Evolutionary conservation across 192 early-diverging fungal species (phyloP), one percentile per base, ranked within the genome.

Genomic region (Gigaspora rosea): DNA sequence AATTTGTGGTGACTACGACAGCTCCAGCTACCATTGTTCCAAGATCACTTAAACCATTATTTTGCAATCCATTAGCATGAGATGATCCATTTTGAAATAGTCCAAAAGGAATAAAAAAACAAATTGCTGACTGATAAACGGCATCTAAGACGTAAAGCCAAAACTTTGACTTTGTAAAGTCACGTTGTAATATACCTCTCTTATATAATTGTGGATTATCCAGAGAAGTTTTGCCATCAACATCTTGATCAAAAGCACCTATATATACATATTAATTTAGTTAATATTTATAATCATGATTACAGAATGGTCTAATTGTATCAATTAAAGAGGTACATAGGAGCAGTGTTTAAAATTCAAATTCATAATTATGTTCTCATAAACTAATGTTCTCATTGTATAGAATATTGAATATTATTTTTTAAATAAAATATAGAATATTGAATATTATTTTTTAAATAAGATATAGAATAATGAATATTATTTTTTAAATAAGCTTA

Each of bases 211-310:
- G 91, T 20, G 96, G 95, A 69, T 90, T 86, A 5, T 87, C 82
- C 47, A 94, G 84, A 18, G 90, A 89, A 7, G 86, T 86, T 36
- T 90, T 81, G 0, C 89, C 88, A 22, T 86, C 83, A 20, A 97
- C 80, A 80, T 97, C 95, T 83, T 93, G 92, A 82, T 97, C 94
- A 81, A 95, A 94, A 2, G 93, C 88, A 57, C 94, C 91, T 83
- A 75, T 78, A 65, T 10, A 15, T 16, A 33, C 2, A 27, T 16
- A 59, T 41, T 41, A 41, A 7, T 77, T 22, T 76, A 5, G 27
- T 47, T 11, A 73, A 77, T 41, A 54, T 69, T n/a, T 36, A 36
- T n/a, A 77, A 22, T 33, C 20, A 41, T 41, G 7, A 41, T 41
- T 41, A 27, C 27, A 0, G 27, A 27, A 27, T 27, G 27, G 27